phyloP scores from a whole-genome alignment of 1,284 basidiomycete genomes.

The Volvariella volvacea region DNA sequence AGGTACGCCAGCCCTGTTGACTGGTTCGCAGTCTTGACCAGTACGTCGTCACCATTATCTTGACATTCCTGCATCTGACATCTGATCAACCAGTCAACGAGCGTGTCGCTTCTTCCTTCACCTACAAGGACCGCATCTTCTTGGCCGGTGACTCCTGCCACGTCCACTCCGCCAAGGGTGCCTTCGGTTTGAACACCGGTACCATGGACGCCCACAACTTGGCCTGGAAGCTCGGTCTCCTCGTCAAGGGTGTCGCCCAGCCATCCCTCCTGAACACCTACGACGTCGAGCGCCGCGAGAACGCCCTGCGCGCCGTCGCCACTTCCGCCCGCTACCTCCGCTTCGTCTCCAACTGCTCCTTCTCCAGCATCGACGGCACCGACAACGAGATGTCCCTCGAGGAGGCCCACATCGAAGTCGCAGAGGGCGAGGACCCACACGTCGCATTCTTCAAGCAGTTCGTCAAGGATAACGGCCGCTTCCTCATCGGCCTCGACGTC shows the following conservation, averaged over 20 bases:
- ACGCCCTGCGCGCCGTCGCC: conserved; percentile 8
- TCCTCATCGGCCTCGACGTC: conserved; percentile 8
- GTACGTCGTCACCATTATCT: neutral
- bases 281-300: conserved; percentile 8
- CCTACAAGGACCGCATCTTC: conserved; percentile 10
- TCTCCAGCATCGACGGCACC: conserved; percentile 6
- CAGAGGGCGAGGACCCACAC: conserved; percentile 7
- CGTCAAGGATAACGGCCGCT: conserved; percentile 7
- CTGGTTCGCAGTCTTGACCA: conserved; percentile 9
- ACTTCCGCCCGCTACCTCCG: conserved; percentile 9
- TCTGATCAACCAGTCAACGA: conserved; percentile 4
- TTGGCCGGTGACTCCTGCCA: conserved; percentile 9
- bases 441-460: conserved; percentile 8
- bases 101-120: conserved; percentile 8
- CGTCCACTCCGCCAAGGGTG: conserved; percentile 10
- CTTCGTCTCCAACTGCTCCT: conserved; percentile 8
- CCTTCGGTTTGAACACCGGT: conserved; percentile 11
- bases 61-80: neutral
- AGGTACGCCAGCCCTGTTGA: conserved; percentile 8
- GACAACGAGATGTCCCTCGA: neutral
- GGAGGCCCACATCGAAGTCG: too few relatives aligned
- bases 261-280: conserved; percentile 9
- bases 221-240: conserved; percentile 8
- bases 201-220: conserved; percentile 11
- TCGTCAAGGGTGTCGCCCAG: conserved; percentile 8